These are phyloP conservation scores for Luffa aegyptiaca DNA, from an alignment of 306 rosid genomes.

Conservation along the genomic window DNA sequence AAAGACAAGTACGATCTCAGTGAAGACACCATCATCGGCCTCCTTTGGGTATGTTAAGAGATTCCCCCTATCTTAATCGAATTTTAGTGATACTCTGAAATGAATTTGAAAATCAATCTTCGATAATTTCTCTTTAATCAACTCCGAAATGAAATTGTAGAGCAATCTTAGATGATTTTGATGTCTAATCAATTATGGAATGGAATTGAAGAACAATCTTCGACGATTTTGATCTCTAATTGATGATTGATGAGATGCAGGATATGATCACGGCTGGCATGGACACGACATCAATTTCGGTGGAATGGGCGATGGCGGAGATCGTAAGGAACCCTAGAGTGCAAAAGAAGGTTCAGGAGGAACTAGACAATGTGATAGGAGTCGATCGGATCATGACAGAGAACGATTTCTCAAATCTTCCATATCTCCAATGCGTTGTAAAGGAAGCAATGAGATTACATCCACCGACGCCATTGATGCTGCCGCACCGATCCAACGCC, in stretches of 20 bases:
- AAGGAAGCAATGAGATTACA: conserved; percentile 75
- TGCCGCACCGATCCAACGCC: conserved; percentile 72
- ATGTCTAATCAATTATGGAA: too few relatives aligned
- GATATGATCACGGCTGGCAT: conserved; percentile 91
- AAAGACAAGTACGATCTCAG: conserved; percentile 72
- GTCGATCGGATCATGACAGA: conserved; percentile 55
- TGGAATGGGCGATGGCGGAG: conserved; percentile 92
- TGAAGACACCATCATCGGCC: conserved; percentile 86
- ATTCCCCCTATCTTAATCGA: background rate
- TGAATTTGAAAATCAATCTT: background rate
- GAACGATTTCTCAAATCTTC: conserved; percentile 53
- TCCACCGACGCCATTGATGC: conserved; percentile 94
- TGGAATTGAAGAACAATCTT: background rate
- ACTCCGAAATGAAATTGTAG: background rate
- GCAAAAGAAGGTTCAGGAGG: conserved; percentile 75
- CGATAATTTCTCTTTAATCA: background rate
- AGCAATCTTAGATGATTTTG: background rate
- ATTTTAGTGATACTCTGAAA: background rate
- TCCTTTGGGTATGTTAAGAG: conserved; percentile 52
- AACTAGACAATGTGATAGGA: conserved; percentile 57
- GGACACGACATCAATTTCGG: conserved; percentile 69
- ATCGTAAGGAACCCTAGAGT: conserved; percentile 65
- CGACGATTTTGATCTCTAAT: background rate
- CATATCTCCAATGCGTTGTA: conserved; percentile 63
- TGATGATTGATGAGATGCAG: conserved; percentile 13